phyloP scores from a whole-genome alignment of 495 filamentous ascomycete genomes.

The Hypoxylon perforatum region DNA sequence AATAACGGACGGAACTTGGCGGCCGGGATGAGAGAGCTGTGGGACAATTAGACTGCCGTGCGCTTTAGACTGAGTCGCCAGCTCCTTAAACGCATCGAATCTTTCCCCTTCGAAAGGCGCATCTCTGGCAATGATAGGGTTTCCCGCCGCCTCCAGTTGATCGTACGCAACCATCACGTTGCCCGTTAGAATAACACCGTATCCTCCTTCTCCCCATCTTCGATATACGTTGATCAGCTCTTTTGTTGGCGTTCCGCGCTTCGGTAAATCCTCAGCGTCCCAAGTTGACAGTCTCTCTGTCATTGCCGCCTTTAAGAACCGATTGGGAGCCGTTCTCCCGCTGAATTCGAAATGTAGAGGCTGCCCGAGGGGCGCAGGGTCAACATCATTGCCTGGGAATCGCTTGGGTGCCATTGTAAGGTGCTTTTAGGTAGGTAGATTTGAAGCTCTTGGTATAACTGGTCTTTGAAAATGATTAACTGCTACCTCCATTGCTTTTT shows the following conservation, averaged over 20 bases:
- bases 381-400: conserved; percentile 23
- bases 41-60: conserved; percentile 66
- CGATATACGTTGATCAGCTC: conserved; percentile 69
- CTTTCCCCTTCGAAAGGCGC: conserved; percentile 60
- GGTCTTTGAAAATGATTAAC: too few species aligned
- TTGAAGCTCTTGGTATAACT: too few species aligned
- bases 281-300: conserved; percentile 69
- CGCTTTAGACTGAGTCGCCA: conserved; percentile 62
- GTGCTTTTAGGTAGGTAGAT: background rate
- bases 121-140: conserved; percentile 64
- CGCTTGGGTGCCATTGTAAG: conserved; percentile 19
- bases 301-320: conserved; percentile 72
- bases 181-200: conserved; percentile 70
- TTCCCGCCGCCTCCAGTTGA: conserved; percentile 68
- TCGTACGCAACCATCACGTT: conserved; percentile 71
- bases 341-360: conserved; percentile 69
- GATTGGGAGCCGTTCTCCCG: conserved; percentile 64
- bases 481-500: too few species aligned
- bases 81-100: conserved; percentile 67
- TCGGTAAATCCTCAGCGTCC: conserved; percentile 42
- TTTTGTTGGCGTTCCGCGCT: conserved; percentile 68
- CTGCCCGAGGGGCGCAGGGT: conserved; percentile 63
- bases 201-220: conserved; percentile 68
- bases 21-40: conserved; percentile 73
- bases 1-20: conserved; percentile 61